Evolutionary conservation across 176 grass and related monocot genomes (phyloP), one percentile per base, ranked within the genome.

Genomic region (Neostapfia colusana): DNA sequence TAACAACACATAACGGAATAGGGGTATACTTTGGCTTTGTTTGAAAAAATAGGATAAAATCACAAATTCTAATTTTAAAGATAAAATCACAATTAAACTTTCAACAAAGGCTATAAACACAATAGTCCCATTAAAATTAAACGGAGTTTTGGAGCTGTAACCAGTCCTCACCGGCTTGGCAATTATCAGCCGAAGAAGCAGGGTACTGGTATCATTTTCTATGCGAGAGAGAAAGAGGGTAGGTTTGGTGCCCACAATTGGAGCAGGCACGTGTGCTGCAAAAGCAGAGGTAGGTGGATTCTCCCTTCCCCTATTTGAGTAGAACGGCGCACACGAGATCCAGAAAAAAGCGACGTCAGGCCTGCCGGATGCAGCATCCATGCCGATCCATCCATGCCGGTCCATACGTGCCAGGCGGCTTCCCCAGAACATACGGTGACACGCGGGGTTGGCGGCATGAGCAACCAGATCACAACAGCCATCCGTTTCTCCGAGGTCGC

Each of bases 381-480:
- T 16, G 17, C 48, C 49, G 49, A 51, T 16, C 18, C 18, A 31
- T 3, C 31, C 31, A n/a, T 50, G 46, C 46, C 18, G 46, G 49
- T 20, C 49, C 49, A 51, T 51, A 16, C 49, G 17, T 24, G 21
- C 53, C n/a, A 24, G 1, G 0, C 20, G 53, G 26, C 31, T 1
- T n/a, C n/a, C 2, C 23, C 34, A 31, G 4, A 42, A 55, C 24
- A 44, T 13, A 6, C 53, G 20, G 10, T 18, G 26, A n/a, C n/a
- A 80, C 65, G 66, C 53, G 26, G 59, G 24, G 51, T 45, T 79
- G 75, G 49, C 49, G 49, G 17, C 20, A 78, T 54, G 13, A 38
- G 75, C 61, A 26, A 38, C 9, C 43, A 25, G 20, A 50, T 64
- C 42, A 24, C 16, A 55, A 55, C 48, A 56, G 34, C 73, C 73